Base-by-base conservation (phyloP, 176 grass and related monocot species). In the Lolium perenne region DNA sequence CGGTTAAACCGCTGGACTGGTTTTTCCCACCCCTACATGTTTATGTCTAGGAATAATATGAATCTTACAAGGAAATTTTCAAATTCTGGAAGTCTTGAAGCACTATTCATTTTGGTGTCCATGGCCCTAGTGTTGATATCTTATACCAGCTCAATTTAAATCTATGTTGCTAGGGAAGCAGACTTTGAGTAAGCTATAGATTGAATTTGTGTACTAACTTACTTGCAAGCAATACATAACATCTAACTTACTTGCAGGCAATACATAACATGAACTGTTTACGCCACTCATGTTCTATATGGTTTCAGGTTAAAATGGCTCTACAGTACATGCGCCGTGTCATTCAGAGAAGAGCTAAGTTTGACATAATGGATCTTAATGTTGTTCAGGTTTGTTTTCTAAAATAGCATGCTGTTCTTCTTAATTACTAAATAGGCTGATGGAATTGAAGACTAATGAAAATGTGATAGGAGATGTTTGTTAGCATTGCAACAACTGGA, bases 261-360 rank as follows among this genome's bases (percentile, higher is more conserved):
- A 48, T 16, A 56, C 22, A 76, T 76, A 54, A 46, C 75, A 67
- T 16, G 17, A 66, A 67, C 3, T 25, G 13, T 64, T 79, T 25
- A 48, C 12, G 35, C 57, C 43, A 15, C 5, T 84, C n/a, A 56
- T 79, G 10, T 21, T 81, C 40, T 84, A 68, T 67, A n/a, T 61
- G 38, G 79, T 70, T 84, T 75, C 89, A 99, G 97, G 90, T 99
- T 80, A 96, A 94, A 87, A 76, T 99, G 89, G 97, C 92, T 85
- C 78, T 99, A 69, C 97, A 92, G 72, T 99, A 99, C 78, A 99
- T 99, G 97, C 89, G 92, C 5, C 91, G 94, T 7, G 77, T 99
- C 84, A 99, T 99, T 83, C 97, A 99, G 83, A 99, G 81, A 90
- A 92, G 89, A 90, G 97, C 97, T 83, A 99, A 99, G 82, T 99